Base-by-base conservation (phyloP, 1,284 basidiomycete species). In the Phlebopus sp. region DNA sequence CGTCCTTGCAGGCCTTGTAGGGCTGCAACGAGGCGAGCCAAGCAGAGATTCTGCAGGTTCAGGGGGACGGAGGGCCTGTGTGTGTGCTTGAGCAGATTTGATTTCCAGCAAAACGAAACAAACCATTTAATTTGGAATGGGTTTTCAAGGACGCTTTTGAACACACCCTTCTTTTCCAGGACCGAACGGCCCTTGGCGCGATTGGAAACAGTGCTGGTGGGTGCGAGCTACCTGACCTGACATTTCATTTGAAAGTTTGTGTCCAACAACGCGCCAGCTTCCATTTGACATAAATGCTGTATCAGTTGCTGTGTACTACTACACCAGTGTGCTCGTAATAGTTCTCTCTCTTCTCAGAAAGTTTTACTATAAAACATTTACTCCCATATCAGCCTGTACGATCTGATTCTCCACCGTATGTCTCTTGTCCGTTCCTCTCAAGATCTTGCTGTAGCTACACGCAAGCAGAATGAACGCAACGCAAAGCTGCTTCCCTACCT, bases 111-210 rank as follows among this genome's bases (percentile, higher is more conserved):
- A 29, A 46, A 49, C 36, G 37, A 42, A 35, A 55, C 62, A 45
- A 60, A 88, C 87, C 88, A 91, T 62, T 69, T 63, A n/a, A 90
- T 71, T 18, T 77, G 74, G 56, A 86, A 84, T 1, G 88, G 87
- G 53, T 79, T 89, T 45, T 83, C 81, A 15, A 90, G 68, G 2
- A 85, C 82, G 50, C 76, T 76, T 54, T 81, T 89, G 68, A 81
- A 87, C 0, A 82, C 79, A 1, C 71, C 66, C 58, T 81, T 89
- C 25, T 72, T 67, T 37, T 78, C 71, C 47, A 56, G 17, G 11
- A 53, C 55, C 21, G 73, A 68, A 38, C 70, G 70, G n/a, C 67
- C 60, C 55, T 72, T 81, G 21, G 76, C 76, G 30, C 86, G 77
- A 56, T 84, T 86, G 2, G 86, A 84, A 13, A 65, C 63, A 50